phyloP scores from a whole-genome alignment of 306 rosid species.

The Medicago ruthenica region DNA sequence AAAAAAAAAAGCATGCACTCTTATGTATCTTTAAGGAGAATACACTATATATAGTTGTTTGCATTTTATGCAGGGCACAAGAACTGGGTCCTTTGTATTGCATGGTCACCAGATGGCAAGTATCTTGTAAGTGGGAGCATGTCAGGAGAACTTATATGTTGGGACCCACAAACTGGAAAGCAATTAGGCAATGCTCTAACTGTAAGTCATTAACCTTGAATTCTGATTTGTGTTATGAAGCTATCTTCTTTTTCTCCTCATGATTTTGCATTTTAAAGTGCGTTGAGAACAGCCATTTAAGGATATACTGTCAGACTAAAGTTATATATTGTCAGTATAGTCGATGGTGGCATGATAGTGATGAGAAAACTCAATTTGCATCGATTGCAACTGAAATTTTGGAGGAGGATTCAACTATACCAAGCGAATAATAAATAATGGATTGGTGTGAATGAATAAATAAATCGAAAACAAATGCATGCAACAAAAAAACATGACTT shows the following conservation, averaged over 20 bases:
- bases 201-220: constrained; percentile 51
- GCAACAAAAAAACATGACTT: too few relatives aligned
- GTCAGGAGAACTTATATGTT: constrained; percentile 85
- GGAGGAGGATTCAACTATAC: neutral
- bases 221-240: constrained; percentile 11
- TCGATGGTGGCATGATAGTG: neutral
- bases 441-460: neutral
- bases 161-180: constrained; percentile 94
- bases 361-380: neutral
- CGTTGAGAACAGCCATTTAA: neutral
- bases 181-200: constrained; percentile 67
- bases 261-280: neutral
- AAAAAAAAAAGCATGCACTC: too few relatives aligned
- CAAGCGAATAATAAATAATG: neutral
- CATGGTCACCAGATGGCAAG: constrained; percentile 95
- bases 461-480: neutral
- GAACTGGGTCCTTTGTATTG: constrained; percentile 94
- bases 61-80: constrained; percentile 71
- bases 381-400: neutral
- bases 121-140: constrained; percentile 96
- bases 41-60: neutral
- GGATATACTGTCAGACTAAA: neutral
- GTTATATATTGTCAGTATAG: neutral
- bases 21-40: constrained; percentile 23
- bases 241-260: constrained; percentile 5